Base-by-base conservation (phyloP, 2,329 filamentous ascomycete species). In the Aureobasidium sp. region DNA sequence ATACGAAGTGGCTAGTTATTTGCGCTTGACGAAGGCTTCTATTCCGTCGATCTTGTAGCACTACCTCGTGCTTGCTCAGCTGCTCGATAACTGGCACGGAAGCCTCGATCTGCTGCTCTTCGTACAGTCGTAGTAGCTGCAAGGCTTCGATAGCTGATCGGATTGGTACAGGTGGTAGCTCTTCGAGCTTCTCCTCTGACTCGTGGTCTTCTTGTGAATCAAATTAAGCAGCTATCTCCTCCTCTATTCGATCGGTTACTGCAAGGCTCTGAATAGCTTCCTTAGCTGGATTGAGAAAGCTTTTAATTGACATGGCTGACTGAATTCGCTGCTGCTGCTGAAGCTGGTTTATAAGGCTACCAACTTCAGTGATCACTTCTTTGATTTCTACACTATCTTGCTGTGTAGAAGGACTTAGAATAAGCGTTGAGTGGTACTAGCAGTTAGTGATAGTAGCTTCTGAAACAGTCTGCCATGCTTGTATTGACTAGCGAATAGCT, bases 211-310 rank as follows among this genome's bases (percentile, higher is more conserved):
- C 20, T 26, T 55, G 34, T 23, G 15, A 1, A 26, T 39, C 51
- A 13, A 37, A 55, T 39, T 55, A 13, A 55, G 51, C 36, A n/a
- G 41, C 34, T 37, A 62, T 62, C 26, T 32, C 17, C 42, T 48
- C 39, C 20, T 34, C 53, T 36, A 57, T 20, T 20, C 20, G 20
- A 20, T 20, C 20, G 20, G 20, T 20, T 34, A 46, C 42, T 13
- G 7, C 23, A 46, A 27, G 23, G 26, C 56, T n/a, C 10, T 62
- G n/a, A 12, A 62, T 32, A 42, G 23, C 26, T 41, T 62, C 61
- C 20, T 62, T n/a, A 46, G 29, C 20, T 23, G 61, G 51, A 62
- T 62, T 62, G 5, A 62, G 29, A n/a, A 62, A 58, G 41, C n/a
- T 41, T 17, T 62, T 17, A 46, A 62, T 29, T 41, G 9, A 46